These are phyloP conservation scores for Mimosa pudica DNA, from an alignment of 306 rosid species.

Conservation along the genomic window DNA sequence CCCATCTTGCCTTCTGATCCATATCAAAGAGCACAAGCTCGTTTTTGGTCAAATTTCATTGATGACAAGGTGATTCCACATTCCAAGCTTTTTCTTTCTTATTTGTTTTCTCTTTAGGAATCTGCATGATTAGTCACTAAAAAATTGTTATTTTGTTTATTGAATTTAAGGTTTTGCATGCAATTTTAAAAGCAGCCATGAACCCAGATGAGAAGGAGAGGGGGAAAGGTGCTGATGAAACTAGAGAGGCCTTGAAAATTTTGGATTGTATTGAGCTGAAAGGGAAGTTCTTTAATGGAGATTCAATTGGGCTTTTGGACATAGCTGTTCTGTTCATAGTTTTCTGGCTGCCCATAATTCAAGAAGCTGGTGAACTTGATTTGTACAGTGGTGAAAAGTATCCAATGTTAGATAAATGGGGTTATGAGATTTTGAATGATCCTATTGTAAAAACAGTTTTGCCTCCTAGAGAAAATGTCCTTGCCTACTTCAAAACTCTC, in stretches of 20 bases:
- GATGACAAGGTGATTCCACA: conserved; percentile 14
- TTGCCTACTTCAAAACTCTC: conserved; percentile 16
- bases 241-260: conserved; percentile 16
- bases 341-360: conserved; percentile 37
- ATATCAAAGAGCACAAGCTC: conserved; percentile 22
- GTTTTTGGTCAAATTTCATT: conserved; percentile 30
- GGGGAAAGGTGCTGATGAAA: conserved; percentile 46
- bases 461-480: conserved; percentile 36
- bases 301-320: conserved; percentile 47
- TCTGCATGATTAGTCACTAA: not conserved
- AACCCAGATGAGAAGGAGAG: conserved; percentile 31
- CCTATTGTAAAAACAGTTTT: conserved; percentile 26
- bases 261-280: conserved; percentile 19
- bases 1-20: conserved; percentile 27
- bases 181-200: conserved; percentile 16
- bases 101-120: not conserved
- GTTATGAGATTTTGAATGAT: conserved; percentile 25
- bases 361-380: conserved; percentile 38
- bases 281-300: conserved; percentile 56
- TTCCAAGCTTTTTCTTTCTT: not conserved
- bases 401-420: conserved; percentile 45
- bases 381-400: conserved; percentile 37
- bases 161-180: conserved; percentile 15
- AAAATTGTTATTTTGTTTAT: not conserved
- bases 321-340: conserved; percentile 42